Evolutionary conservation across 2,329 filamentous ascomycete species (phyloP), one percentile per base, ranked within the genome.

Genomic region (Fusarium sp.): DNA sequence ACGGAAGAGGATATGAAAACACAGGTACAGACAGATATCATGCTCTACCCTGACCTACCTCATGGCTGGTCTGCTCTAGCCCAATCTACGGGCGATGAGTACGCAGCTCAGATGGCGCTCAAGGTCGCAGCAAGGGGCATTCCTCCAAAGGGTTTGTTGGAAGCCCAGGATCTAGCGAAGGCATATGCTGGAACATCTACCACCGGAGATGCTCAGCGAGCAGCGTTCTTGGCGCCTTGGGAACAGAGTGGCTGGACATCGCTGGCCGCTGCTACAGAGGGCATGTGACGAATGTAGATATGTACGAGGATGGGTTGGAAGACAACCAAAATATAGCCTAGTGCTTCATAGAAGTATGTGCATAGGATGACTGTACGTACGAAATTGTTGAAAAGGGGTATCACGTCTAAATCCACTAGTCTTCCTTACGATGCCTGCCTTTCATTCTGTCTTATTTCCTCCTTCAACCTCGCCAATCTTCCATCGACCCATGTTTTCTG

Each of bases 221-320:
- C 92, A 11, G 88, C 94, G 49, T 88, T 96, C 81, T 81, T 97
- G 74, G 93, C 95, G 41, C 96, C 96, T 10, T 98, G 95, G 95
- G 85, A 83, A 63, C 80, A 73, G 46, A 83, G 83, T 27, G 91
- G 91, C 1, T 96, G 94, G 94, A 83, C 84, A 62, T 86, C 85
- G 5, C 77, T 93, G 75, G 82, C 76, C 29, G 60, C 62, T 47
- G 76, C 76, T 14, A 79, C 80, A 15, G 75, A 75, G 47, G 73
- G 72, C 4, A 61, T 79, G 20, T 74, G 62, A 57, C 10, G 15
- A 20, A 20, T 42, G 20, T 11, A 29, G 22, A 33, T 22, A 2
- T 27, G 18, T 7, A 25, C 20, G 33, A 61, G 36, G 42, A 41
- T 33, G n/a, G 14, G 45, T 27, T 69, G 39, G 33, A 63, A 31